Conservation (phyloP, 2,329 filamentous ascomycete genomes). For the Fusarium piperis region DNA sequence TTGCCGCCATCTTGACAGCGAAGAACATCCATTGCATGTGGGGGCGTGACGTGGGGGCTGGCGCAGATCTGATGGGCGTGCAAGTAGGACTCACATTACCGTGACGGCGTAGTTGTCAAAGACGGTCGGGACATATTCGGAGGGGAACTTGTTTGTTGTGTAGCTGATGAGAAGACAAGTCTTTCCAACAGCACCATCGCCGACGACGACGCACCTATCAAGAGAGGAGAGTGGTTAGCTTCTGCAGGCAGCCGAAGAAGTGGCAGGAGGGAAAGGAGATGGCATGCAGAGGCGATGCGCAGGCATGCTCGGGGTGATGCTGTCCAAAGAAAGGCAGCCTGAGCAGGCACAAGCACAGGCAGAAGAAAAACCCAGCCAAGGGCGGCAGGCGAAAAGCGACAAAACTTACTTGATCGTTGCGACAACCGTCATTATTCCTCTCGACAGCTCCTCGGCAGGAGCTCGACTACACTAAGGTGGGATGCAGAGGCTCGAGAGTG, state of each 20-base stretch:
- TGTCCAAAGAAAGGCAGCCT: neutral
- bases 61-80: constrained; percentile 23
- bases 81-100: constrained; percentile 82
- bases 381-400: constrained; percentile 13
- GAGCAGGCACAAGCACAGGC: neutral
- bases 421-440: constrained; percentile 65
- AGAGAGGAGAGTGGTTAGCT: constrained; percentile 35
- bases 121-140: constrained; percentile 98
- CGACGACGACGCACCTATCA: constrained; percentile 93
- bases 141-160: constrained; percentile 99
- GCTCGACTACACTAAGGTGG: constrained; percentile 40
- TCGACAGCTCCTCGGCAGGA: constrained; percentile 52
- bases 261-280: neutral
- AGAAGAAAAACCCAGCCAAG: constrained; percentile 6
- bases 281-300: constrained; percentile 28
- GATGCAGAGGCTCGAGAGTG: constrained; percentile 38
- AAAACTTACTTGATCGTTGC: constrained; percentile 70
- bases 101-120: constrained; percentile 99
- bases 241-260: neutral
- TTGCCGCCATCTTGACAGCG: constrained; percentile 3
- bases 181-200: constrained; percentile 99
- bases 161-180: constrained; percentile 99
- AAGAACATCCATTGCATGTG: constrained; percentile 17
- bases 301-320: constrained; percentile 3
- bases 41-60: constrained; percentile 22